Percentiles rank a stretch among this genome's conserved stretches.
These are phyloP conservation scores for Vitellaria paradoxa DNA, from an alignment of 179 eudicot genomes.

Conservation along the genomic window DNA sequence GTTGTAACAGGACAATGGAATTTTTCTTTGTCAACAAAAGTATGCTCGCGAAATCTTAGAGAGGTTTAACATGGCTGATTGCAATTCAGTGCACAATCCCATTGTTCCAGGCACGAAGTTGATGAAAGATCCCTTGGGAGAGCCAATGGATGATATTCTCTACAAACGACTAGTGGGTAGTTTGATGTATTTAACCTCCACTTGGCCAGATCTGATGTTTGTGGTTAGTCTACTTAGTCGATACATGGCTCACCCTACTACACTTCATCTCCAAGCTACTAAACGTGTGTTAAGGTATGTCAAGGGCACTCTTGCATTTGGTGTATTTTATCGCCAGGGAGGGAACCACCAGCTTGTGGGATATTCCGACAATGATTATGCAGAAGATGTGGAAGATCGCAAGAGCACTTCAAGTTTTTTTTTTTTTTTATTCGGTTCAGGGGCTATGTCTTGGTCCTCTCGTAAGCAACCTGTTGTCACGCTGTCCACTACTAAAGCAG, in stretches of 20 bases:
- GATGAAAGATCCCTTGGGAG: neutral
- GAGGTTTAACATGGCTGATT: conserved; percentile 3
- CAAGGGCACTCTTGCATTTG: neutral
- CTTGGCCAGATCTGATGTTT: conserved; percentile 7
- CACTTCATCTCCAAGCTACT: neutral
- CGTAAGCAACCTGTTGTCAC: too few relatives aligned
- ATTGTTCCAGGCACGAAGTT: conserved; percentile 6
- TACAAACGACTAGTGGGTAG: conserved; percentile 18
- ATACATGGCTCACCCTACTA: conserved; percentile 9
- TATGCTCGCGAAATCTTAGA: conserved; percentile 4
- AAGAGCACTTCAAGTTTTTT: conserved; percentile 16
- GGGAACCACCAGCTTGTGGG: neutral
- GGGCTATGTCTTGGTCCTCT: too few relatives aligned
- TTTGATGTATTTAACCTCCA: neutral
- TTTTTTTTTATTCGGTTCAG: neutral
- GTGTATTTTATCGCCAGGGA: neutral
- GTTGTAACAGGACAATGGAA: neutral
- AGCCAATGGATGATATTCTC: neutral
- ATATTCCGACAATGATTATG: conserved; percentile 20
- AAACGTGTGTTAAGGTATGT: neutral
- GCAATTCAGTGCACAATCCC: conserved; percentile 2
- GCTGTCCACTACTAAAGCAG: too few relatives aligned
- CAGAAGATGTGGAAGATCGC: conserved; percentile 9
- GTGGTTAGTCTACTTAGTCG: conserved; percentile 2
- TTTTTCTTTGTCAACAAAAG: conserved; percentile 2